phyloP scores from a whole-genome alignment of 352 stramenopile genomes.

The Phytophthora idaei region DNA sequence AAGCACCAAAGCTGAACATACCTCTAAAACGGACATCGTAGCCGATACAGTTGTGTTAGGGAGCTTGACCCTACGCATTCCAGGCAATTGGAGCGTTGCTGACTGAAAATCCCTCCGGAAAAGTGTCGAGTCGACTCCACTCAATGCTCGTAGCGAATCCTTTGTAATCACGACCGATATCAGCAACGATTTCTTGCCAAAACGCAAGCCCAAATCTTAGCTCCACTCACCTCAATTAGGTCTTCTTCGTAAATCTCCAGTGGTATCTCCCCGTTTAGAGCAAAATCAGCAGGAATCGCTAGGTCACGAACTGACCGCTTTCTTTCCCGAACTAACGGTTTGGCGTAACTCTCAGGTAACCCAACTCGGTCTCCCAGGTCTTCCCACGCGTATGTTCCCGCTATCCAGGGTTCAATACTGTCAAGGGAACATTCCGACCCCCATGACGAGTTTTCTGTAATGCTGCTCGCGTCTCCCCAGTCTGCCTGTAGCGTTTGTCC shows the following conservation, averaged over 20 bases:
- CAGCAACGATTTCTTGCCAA: not conserved
- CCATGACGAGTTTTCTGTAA: slow-evolving; percentile 46
- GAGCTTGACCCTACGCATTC: slow-evolving; percentile 48
- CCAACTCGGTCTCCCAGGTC: slow-evolving; percentile 40
- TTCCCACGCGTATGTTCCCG: slow-evolving; percentile 48
- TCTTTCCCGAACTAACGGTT: slow-evolving; percentile 15
- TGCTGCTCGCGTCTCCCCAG: slow-evolving; percentile 31
- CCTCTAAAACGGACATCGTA: slow-evolving; percentile 54
- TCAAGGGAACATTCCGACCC: slow-evolving; percentile 34
- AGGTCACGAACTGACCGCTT: slow-evolving; percentile 31
- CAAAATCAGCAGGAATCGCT: slow-evolving; percentile 29
- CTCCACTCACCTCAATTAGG: slow-evolving; percentile 57
- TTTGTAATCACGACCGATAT: slow-evolving; percentile 28
- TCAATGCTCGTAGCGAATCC: slow-evolving; percentile 63
- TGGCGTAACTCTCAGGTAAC: slow-evolving; percentile 24
- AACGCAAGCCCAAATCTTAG: not conserved
- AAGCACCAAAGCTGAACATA: slow-evolving; percentile 13
- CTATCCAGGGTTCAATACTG: slow-evolving; percentile 35
- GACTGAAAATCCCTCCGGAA: slow-evolving; percentile 48
- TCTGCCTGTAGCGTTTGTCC: slow-evolving; percentile 13
- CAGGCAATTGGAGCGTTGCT: slow-evolving; percentile 53
- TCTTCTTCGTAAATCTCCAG: slow-evolving; percentile 65
- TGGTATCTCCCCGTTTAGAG: slow-evolving; percentile 5
- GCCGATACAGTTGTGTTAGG: slow-evolving; percentile 42
- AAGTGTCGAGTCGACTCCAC: slow-evolving; percentile 67